Percentiles rank a stretch among this genome's conserved stretches.
These are phyloP conservation scores for Chlamydomonas schloesseri DNA, from an alignment of 139 green algal species.

Conservation along the genomic window DNA sequence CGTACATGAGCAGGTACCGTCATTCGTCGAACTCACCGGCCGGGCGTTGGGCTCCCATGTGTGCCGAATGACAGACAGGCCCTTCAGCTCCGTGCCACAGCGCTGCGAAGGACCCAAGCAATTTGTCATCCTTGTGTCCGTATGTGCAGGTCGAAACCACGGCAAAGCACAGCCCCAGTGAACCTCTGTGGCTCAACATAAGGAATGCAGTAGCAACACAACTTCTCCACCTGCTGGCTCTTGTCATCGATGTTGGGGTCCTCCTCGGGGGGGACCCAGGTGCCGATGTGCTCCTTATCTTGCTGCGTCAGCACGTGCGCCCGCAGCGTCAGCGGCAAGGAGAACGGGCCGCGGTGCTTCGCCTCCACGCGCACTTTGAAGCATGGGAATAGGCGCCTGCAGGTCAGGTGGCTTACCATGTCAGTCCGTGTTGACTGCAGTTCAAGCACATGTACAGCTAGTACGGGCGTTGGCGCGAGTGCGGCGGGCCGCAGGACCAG, in stretches of 20 bases:
- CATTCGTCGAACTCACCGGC: no score
- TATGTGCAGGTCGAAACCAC: no score
- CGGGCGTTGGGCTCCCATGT: constrained; percentile 56
- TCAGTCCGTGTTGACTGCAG: no score
- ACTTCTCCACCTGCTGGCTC: background rate
- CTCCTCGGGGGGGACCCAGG: constrained; percentile 62
- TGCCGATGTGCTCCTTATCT: constrained; percentile 68
- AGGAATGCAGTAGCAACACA: background rate
- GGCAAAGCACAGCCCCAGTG: no score
- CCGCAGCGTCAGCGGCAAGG: constrained; percentile 65
- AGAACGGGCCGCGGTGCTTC: constrained; percentile 49
- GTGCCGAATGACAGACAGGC: constrained; percentile 66
- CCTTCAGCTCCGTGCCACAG: constrained; percentile 72
- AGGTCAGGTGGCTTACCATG: no score
- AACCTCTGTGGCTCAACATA: no score
- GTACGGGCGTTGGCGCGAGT: no score
- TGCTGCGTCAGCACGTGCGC: constrained; percentile 69
- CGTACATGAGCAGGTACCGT: no score
- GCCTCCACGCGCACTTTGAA: constrained; percentile 74
- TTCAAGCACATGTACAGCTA: no score
- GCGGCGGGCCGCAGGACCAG: no score
- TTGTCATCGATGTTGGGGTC: constrained; percentile 7
- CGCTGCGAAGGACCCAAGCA: no score
- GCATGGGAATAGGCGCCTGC: constrained; percentile 66
- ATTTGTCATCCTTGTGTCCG: no score